Evolutionary conservation across 1,139 yeast genomes (phyloP).

Genomic region (Pichia sp.): DNA sequence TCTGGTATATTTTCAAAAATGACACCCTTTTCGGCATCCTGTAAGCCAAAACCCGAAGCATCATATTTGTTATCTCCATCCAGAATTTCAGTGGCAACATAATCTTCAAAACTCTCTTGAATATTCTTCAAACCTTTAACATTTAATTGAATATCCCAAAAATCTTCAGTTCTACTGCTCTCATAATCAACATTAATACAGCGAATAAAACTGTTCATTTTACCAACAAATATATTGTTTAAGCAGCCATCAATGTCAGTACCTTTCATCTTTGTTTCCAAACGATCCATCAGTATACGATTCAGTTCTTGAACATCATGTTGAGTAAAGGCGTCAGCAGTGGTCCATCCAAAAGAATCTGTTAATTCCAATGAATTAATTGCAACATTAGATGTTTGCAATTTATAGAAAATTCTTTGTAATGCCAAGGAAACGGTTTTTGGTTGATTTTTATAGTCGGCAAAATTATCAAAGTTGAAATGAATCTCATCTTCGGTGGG

Average conservation of each 20-base stretch:
- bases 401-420: constrained; percentile 77
- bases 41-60: constrained; percentile 88
- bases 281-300: constrained; percentile 89
- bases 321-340: constrained; percentile 92
- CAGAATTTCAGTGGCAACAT: constrained; percentile 80
- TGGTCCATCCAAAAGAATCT: constrained; percentile 94
- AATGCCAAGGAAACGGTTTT: constrained; percentile 67
- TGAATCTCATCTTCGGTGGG: constrained; percentile 58
- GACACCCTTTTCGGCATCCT: constrained; percentile 96
- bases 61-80: constrained; percentile 95
- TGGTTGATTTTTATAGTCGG: constrained; percentile 25
- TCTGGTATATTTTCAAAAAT: constrained; percentile 88
- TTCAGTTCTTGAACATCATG: constrained; percentile 97
- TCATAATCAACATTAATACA: constrained; percentile 95
- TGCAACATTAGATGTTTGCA: constrained; percentile 66
- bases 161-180: constrained; percentile 86
- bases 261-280: constrained; percentile 89
- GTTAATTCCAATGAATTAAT: constrained; percentile 85
- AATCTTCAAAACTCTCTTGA: constrained; percentile 72
- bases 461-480: constrained; percentile 19
- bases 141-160: constrained; percentile 95
- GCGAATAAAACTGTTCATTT: constrained; percentile 90
- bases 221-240: constrained; percentile 86
- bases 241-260: constrained; percentile 75
- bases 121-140: constrained; percentile 77